These are phyloP conservation scores for Suhomyces chickasaworum DNA, from an alignment of 1,139 yeast species.

Conservation along the genomic window DNA sequence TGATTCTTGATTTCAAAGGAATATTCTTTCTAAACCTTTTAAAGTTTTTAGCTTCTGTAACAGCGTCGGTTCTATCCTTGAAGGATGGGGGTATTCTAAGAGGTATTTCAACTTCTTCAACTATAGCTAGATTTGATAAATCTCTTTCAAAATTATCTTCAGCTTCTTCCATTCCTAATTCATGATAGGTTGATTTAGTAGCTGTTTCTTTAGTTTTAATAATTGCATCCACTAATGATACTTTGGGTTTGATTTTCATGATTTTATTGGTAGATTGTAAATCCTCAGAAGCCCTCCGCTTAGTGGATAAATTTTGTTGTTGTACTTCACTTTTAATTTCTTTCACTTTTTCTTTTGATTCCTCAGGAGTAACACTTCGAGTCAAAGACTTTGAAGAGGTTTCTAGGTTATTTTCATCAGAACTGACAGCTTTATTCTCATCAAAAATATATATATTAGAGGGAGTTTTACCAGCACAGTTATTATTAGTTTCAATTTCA, in stretches of 20 bases:
- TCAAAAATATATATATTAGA: neutral
- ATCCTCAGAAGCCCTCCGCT: constrained; percentile 2
- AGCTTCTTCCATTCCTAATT: constrained; percentile 29
- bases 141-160: constrained; percentile 12
- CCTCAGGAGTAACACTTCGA: neutral
- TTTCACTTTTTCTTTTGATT: neutral
- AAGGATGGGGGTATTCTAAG: constrained; percentile 16
- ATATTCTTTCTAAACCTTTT: constrained; percentile 38
- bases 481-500: too few species aligned
- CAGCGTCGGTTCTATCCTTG: neutral
- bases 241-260: constrained; percentile 22
- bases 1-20: constrained; percentile 24
- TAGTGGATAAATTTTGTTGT: neutral
- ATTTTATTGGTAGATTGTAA: neutral
- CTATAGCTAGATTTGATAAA: constrained; percentile 33
- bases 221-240: constrained; percentile 39
- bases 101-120: constrained; percentile 35
- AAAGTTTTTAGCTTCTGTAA: constrained; percentile 36
- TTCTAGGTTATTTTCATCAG: neutral
- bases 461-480: too few species aligned
- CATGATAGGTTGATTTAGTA: constrained; percentile 26
- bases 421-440: neutral
- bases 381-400: neutral
- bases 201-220: constrained; percentile 33
- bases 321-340: neutral